Base-by-base conservation (phyloP, 2,329 filamentous ascomycete species). In the Podosphaera fusca region DNA sequence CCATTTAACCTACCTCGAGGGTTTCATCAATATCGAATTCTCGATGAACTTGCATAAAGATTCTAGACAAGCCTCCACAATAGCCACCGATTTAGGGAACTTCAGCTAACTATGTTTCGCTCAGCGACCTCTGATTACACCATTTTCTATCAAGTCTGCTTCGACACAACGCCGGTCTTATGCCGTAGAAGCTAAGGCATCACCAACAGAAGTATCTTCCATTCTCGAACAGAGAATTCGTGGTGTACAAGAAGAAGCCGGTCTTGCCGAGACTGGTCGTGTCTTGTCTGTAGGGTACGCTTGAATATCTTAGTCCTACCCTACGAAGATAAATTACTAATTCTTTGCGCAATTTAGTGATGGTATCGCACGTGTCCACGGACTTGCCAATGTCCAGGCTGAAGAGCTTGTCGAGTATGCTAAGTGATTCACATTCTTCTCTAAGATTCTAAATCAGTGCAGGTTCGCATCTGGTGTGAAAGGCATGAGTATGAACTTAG, bases 401-500 rank as follows among this genome's bases (percentile, higher is more conserved):
- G 92, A 98, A 78, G 92, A 98, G 81, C 85, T 98, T 73, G 92
- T 98, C 72, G 92, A 98, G 89, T 95, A 87, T 69, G 88, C 85
- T 62, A 59, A 3, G 47, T 7, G 8, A 29, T 8, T 36, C 33
- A 21, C 7, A 9, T 10, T 51, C 55, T 59, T 60, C 54, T 35
- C 55, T 55, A 56, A 61, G 59, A 59, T 59, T 61, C 14, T 60
- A 59, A 60, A 61, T 59, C 31, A 57, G 36, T 52, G 58, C 65
- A 95, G 89, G 80, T 98, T 98, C 79, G 87, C 92, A 70, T 98
- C 92, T 65, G 92, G 92, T 74, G 92, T 96, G 76, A 96, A 96
- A 84, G 92, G 92, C 75, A 98, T 98, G 92, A 96, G 90, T 87
- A 96, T 98, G 90, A 98, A 98, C 86, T 84, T 98, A 76, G 92